phyloP scores from a whole-genome alignment of 2,329 filamentous ascomycete species.

The Claviceps africana region DNA sequence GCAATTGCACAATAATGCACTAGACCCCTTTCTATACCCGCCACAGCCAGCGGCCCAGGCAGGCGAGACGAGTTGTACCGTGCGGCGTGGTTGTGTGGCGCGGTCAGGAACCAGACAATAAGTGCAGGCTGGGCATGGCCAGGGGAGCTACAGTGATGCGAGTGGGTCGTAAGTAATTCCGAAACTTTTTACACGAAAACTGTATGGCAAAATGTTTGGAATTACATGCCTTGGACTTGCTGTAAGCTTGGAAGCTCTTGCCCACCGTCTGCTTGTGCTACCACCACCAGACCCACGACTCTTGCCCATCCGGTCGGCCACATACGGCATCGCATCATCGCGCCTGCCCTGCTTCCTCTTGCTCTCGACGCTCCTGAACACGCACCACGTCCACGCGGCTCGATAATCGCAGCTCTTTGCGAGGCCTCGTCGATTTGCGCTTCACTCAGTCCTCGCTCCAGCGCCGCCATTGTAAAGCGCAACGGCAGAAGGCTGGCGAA shows the following conservation, averaged over 20 bases:
- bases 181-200: too few species aligned
- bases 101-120: not conserved
- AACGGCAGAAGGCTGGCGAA: not conserved
- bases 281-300: not conserved
- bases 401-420: not conserved
- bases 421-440: not conserved
- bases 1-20: not conserved
- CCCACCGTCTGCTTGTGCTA: too few species aligned
- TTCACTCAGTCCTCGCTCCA: not conserved
- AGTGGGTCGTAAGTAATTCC: too few species aligned
- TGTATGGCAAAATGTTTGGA: too few species aligned
- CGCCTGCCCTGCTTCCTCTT: not conserved
- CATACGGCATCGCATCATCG: not conserved
- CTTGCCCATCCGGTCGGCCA: not conserved
- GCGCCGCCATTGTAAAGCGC: not conserved
- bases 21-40: not conserved
- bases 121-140: not conserved
- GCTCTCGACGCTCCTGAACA: not conserved
- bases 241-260: too few species aligned
- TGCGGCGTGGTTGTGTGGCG: not conserved
- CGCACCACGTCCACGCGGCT: not conserved
- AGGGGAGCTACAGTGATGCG: too few species aligned
- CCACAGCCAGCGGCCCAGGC: not conserved
- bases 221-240: too few species aligned
- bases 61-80: too few species aligned